Evolutionary conservation across 192 early-diverging fungal species (phyloP), one percentile per base, ranked within the genome.

Genomic region (Dimargaris cristalligena): DNA sequence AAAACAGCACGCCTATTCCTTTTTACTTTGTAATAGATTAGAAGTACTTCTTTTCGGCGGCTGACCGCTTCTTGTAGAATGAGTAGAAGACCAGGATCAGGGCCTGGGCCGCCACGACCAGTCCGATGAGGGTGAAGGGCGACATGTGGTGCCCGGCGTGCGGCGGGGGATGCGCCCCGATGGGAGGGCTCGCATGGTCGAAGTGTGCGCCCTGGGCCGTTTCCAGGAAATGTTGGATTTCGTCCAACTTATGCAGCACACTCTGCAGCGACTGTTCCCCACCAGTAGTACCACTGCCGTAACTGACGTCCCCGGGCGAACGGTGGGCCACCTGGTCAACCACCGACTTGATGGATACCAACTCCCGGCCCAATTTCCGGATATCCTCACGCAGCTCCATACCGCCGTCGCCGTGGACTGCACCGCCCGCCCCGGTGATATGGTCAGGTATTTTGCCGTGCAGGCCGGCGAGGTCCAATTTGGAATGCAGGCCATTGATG

Each of bases 301-400:
- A 29, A n/a, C n/a, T n/a, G n/a, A n/a, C n/a, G n/a, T n/a, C n/a
- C n/a, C n/a, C n/a, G 29, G 31, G 16, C 16, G 54, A 20, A 14
- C 20, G 31, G 54, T 34, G 28, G 54, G 54, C 54, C 54, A 56
- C 20, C 29, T 16, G 54, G 31, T 56, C 54, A 9, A 56, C 54
- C 31, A 56, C 54, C 11, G 54, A 34, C 29, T 56, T 56, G 32
- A 56, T 56, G 54, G 54, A 20, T 3, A 9, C 4, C 2, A 34
- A 18, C 23, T 56, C 54, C 6, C 54, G 54, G 32, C 54, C 54
- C 8, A 56, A 16, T 2, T 23, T 28, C 31, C 34, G 10, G 34
- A 56, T 16, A 32, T 56, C 54, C 2, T 56, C 16, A 14, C 14
- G 26, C 10, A 56, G 2, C 54, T 56, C 4, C 2, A n/a, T 34